Conservation (phyloP, 1,284 basidiomycete species). For the Puccinia hordei region DNA sequence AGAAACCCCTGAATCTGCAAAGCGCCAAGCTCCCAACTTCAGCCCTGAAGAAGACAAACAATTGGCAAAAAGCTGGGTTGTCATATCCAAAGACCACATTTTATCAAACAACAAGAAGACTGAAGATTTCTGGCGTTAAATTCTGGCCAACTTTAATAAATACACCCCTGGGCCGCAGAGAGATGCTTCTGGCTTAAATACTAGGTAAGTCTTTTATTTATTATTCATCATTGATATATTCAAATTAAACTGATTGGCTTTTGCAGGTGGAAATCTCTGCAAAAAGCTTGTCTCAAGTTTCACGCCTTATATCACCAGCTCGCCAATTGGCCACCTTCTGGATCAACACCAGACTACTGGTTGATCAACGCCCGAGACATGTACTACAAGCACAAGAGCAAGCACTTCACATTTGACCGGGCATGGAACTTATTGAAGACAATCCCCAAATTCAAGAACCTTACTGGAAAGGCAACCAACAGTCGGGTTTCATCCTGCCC, state of each 20-base stretch:
- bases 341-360: slow-evolving; percentile 3
- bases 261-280: not conserved
- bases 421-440: not conserved
- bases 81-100: not conserved
- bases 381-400: not conserved
- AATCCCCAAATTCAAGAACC: not conserved
- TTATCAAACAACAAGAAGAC: not conserved
- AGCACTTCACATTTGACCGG: not conserved
- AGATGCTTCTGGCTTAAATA: not conserved
- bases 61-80: slow-evolving; percentile 1
- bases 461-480: not conserved
- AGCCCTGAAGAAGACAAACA: not conserved
- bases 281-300: slow-evolving; percentile 9
- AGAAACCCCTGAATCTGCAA: not conserved
- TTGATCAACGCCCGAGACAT: not conserved
- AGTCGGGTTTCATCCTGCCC: not conserved
- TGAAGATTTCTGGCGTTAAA: not conserved
- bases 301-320: not conserved
- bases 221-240: not conserved
- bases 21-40: not conserved
- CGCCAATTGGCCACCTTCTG: not conserved
- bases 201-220: not conserved
- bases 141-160: slow-evolving; percentile 1
- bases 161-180: not conserved
- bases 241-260: not conserved